Evolutionary conservation across 495 filamentous ascomycete genomes (phyloP), one percentile per base, ranked within the genome.

Genomic region (Echria macrotheca): DNA sequence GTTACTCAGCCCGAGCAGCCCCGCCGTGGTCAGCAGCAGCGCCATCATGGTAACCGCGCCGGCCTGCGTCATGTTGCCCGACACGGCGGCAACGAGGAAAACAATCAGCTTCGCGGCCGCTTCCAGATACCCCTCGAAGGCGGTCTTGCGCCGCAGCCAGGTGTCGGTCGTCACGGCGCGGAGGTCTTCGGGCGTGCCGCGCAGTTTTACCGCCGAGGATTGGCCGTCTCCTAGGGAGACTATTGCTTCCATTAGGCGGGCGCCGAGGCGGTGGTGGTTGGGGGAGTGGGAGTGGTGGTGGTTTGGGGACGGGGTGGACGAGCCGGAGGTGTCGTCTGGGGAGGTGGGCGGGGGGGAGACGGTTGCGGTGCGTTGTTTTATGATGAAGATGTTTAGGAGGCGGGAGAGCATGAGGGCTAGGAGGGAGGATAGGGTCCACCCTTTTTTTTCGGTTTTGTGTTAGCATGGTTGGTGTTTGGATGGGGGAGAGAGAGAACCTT

Each of bases 141-240:
- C 54, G 0, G 73, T 79, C 52, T 71, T 70, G 28, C 75, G 67
- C 8, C 71, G 66, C 21, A 84, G 61, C 81, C 80, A 84, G 24
- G 69, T 59, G 1, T 72, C 70, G 2, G 70, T 66, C 2, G 78
- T 83, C 45, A 83, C 70, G 28, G 77, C 76, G 47, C 79, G 77
- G 7, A 84, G 66, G 49, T 81, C 79, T 33, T 74, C 68, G 2
- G 77, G 68, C 19, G 53, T 43, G 15, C 81, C 82, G 25, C 66
- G 67, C 40, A 85, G 63, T 2, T 71, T 63, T 3, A 83, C 66
- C 56, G 39, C 23, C 3, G 48, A 45, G 41, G 56, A 26, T 1
- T 47, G 50, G 23, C 59, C 65, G 35, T 58, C 55, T 4, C 50
- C 59, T 5, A 70, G 54, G 28, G 61, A 61, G 28, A 72, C 54